phyloP scores from a whole-genome alignment of 257 asterid genomes.

The Jacaranda mimosifolia region DNA sequence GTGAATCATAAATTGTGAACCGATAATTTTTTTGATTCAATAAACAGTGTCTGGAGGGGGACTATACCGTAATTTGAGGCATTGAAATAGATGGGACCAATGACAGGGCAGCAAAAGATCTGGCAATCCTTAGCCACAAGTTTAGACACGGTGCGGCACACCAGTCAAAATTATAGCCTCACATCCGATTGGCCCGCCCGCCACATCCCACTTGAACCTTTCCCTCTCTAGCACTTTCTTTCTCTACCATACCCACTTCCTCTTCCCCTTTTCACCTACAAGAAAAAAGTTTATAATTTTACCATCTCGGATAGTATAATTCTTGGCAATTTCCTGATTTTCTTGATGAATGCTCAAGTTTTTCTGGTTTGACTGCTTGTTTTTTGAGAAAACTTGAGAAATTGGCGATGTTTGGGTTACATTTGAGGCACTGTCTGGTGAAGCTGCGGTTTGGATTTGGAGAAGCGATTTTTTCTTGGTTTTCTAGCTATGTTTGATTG shows the following conservation, averaged over 20 bases:
- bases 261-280: background rate
- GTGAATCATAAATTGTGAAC: too few relatives aligned
- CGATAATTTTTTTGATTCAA: too few relatives aligned
- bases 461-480: slow-evolving; percentile 22
- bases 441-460: slow-evolving; percentile 30
- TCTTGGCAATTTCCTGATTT: background rate
- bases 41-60: too few relatives aligned
- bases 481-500: slow-evolving; percentile 68
- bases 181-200: slow-evolving; percentile 30
- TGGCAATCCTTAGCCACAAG: slow-evolving; percentile 43
- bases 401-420: slow-evolving; percentile 54
- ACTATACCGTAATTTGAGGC: background rate
- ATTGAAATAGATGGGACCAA: slow-evolving; percentile 8
- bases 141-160: slow-evolving; percentile 35
- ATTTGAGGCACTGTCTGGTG: slow-evolving; percentile 25
- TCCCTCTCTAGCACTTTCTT: slow-evolving; percentile 25
- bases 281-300: background rate
- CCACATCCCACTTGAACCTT: background rate
- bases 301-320: background rate
- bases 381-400: slow-evolving; percentile 23
- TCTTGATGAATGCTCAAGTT: slow-evolving; percentile 27
- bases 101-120: slow-evolving; percentile 35
- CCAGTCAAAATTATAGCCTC: slow-evolving; percentile 30
- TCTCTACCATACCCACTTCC: background rate
- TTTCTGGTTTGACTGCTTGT: background rate